phyloP scores from a whole-genome alignment of 2,329 filamentous ascomycete species.

The Fusarium protoensiforme region DNA sequence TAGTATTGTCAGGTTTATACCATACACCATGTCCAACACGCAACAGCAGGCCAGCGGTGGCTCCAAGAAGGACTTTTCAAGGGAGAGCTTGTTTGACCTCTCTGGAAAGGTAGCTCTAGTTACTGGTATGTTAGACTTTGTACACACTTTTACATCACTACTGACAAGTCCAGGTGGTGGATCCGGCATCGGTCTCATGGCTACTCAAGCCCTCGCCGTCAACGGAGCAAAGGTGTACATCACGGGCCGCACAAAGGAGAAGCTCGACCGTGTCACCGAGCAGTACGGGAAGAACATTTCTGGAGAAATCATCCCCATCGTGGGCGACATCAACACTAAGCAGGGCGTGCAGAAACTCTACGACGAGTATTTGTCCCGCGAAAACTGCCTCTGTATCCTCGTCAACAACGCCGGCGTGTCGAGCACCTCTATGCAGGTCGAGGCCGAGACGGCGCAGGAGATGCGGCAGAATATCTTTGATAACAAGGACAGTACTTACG shows the following conservation, averaged over 20 bases:
- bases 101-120: conserved; percentile 57
- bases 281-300: conserved; percentile 64
- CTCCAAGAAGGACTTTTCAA: conserved; percentile 46
- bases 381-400: conserved; percentile 70
- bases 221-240: conserved; percentile 80
- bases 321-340: conserved; percentile 72
- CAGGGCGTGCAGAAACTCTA: conserved; percentile 68
- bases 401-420: conserved; percentile 77
- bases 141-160: no score
- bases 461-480: conserved; percentile 75
- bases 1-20: background rate
- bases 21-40: conserved; percentile 29
- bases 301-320: conserved; percentile 69
- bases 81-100: conserved; percentile 55
- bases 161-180: conserved; percentile 55
- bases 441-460: conserved; percentile 61
- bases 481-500: conserved; percentile 64
- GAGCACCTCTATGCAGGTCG: conserved; percentile 65
- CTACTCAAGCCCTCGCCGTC: conserved; percentile 71
- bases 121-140: conserved; percentile 48
- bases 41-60: conserved; percentile 28
- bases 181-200: conserved; percentile 76
- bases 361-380: conserved; percentile 64
- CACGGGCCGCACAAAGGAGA: conserved; percentile 71
- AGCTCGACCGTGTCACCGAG: conserved; percentile 69